Conservation (phyloP, 495 filamentous ascomycete genomes). For the Penicillium diatomitis region DNA sequence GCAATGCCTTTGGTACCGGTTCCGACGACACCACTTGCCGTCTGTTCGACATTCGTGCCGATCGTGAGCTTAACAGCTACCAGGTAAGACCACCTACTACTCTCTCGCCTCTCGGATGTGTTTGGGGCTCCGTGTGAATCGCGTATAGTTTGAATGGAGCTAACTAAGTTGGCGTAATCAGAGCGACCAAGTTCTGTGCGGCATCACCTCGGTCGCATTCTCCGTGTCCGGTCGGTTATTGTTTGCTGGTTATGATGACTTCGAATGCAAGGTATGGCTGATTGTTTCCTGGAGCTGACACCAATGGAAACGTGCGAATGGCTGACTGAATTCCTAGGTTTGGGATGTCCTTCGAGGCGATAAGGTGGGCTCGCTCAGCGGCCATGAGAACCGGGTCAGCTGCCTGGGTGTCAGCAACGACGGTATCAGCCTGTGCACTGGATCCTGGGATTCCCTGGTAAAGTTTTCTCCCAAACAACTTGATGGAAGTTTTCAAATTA, state of each 20-base stretch:
- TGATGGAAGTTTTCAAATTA: slow-evolving; percentile 1
- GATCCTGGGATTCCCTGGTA: slow-evolving; percentile 98
- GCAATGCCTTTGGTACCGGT: slow-evolving; percentile 96
- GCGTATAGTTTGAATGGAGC: too few relatives aligned
- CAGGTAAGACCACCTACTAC: slow-evolving; percentile 47
- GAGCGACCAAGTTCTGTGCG: slow-evolving; percentile 95
- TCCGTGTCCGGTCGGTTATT: slow-evolving; percentile 93
- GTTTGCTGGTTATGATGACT: slow-evolving; percentile 97
- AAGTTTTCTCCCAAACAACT: slow-evolving; percentile 24
- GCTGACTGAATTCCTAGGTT: slow-evolving; percentile 49
- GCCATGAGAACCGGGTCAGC: slow-evolving; percentile 98
- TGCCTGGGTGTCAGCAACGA: slow-evolving; percentile 98
- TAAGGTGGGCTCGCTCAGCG: slow-evolving; percentile 90
- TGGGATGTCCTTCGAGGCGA: slow-evolving; percentile 97
- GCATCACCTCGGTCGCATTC: slow-evolving; percentile 96
- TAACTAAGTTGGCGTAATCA: slow-evolving; percentile 24
- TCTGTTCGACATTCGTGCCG: slow-evolving; percentile 94
- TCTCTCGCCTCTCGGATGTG: too few relatives aligned
- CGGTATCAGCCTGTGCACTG: slow-evolving; percentile 97
- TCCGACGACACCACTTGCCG: slow-evolving; percentile 97
- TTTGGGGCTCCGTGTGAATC: too few relatives aligned
- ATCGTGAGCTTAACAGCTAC: slow-evolving; percentile 93
- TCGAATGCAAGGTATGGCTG: slow-evolving; percentile 89
- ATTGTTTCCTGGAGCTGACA: background rate
- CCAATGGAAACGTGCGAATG: background rate